phyloP scores from a whole-genome alignment of 164 flowering plant genomes.

The Macadamia tetraphylla region DNA sequence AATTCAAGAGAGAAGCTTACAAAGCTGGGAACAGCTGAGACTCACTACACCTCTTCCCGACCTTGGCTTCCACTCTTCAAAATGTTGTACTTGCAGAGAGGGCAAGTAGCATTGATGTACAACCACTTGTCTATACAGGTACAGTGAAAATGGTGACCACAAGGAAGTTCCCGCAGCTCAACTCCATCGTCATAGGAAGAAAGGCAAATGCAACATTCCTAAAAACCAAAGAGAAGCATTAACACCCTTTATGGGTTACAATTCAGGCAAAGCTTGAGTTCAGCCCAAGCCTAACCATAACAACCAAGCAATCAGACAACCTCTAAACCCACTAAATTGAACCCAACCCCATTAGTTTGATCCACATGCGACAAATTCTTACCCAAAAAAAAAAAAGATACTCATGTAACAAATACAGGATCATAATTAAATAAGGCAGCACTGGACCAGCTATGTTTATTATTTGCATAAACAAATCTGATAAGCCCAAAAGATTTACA shows the following conservation, averaged over 20 bases:
- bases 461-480: no score
- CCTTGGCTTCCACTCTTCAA: conserved; percentile 19
- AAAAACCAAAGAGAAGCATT: conserved; percentile 2
- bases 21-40: no score
- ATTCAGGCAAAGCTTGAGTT: not conserved
- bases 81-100: conserved; percentile 69
- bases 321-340: not conserved
- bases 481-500: no score
- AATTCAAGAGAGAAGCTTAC: no score
- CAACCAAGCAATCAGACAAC: not conserved
- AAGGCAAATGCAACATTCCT: conserved; percentile 88
- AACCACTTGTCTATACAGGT: conserved; percentile 82
- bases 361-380: no score
- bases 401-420: no score
- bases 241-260: not conserved
- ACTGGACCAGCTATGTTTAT: no score
- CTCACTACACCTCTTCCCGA: conserved; percentile 20
- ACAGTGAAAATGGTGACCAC: conserved; percentile 73
- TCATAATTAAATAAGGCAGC: not conserved
- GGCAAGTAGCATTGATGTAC: conserved; percentile 73
- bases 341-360: no score
- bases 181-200: conserved; percentile 68
- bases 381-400: no score
- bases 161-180: conserved; percentile 74
- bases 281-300: not conserved